Percentiles rank a stretch among this genome's conserved stretches.
Conservation (phyloP, 805 yeast species). For the Lipomyces lipofer region DNA sequence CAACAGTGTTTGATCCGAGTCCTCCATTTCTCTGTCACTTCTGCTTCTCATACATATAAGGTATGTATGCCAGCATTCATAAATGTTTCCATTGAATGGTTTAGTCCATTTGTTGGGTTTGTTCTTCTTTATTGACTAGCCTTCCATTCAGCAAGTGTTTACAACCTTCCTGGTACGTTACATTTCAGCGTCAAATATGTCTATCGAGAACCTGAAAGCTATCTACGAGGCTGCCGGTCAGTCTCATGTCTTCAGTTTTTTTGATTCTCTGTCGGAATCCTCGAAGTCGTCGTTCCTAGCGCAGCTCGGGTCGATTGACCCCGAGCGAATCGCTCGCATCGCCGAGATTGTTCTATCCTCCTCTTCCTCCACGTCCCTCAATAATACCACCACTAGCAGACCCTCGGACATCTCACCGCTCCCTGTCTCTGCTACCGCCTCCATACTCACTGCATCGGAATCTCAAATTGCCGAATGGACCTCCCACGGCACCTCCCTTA, state of each 20-base stretch:
- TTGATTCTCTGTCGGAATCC: slow-evolving; percentile 36
- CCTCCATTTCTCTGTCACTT: no score
- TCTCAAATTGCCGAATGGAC: slow-evolving; percentile 46
- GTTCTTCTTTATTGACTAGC: neutral
- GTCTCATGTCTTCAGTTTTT: slow-evolving; percentile 45
- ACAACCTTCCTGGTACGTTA: neutral
- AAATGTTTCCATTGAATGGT: no score
- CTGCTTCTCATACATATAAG: no score
- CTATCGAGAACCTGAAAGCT: slow-evolving; percentile 5
- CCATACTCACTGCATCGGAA: slow-evolving; percentile 37
- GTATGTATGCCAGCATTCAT: no score
- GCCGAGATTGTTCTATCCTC: slow-evolving; percentile 34
- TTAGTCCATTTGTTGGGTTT: no score
- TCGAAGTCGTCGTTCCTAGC: slow-evolving; percentile 35
- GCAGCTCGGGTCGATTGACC: slow-evolving; percentile 43
- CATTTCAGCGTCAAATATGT: neutral
- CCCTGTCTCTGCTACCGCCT: slow-evolving; percentile 31
- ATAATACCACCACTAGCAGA: neutral
- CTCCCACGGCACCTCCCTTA: slow-evolving; percentile 63
- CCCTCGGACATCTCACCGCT: slow-evolving; percentile 26
- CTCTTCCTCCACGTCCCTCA: slow-evolving; percentile 7
- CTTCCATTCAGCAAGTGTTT: neutral
- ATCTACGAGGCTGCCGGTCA: slow-evolving; percentile 42
- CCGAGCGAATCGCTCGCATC: slow-evolving; percentile 38
- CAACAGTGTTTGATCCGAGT: no score